phyloP scores from a whole-genome alignment of 2,329 filamentous ascomycete genomes.

The Colletotrichum sp. region DNA sequence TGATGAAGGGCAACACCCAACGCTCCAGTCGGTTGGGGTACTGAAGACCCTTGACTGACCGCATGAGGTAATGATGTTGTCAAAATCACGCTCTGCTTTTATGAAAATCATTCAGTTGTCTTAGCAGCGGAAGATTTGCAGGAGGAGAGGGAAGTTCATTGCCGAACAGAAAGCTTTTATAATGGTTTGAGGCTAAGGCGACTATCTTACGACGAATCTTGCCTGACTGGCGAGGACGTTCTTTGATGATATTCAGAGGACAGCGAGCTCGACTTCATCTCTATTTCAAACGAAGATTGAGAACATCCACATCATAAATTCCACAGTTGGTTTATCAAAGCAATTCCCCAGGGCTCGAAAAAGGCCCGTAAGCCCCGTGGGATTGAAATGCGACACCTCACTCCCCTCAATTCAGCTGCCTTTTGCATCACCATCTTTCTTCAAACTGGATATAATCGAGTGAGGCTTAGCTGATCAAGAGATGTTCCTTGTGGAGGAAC shows the following conservation, averaged over 20 bases:
- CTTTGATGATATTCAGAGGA: too few relatives aligned
- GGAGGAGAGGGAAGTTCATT: not conserved
- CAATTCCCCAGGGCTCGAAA: too few relatives aligned
- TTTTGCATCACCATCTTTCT: fast-evolving
- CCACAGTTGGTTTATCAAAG: too few relatives aligned
- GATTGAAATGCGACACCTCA: too few relatives aligned
- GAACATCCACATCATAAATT: too few relatives aligned
- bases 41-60: too few relatives aligned
- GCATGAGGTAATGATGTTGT: not conserved
- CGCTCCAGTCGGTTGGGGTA: fast-evolving
- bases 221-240: too few relatives aligned
- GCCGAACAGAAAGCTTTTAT: not conserved
- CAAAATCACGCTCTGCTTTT: not conserved
- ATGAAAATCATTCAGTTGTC: fast-evolving
- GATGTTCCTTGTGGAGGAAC: fast-evolving
- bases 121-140: fast-evolving
- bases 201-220: too few relatives aligned
- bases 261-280: too few relatives aligned
- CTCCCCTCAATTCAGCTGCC: fast-evolving
- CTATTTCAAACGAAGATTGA: too few relatives aligned
- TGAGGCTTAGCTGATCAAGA: not conserved
- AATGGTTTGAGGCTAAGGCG: fast-evolving
- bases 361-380: too few relatives aligned
- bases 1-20: too few relatives aligned
- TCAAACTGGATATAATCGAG: fast-evolving